Percentiles rank a stretch among this genome's conserved stretches.
phyloP scores from a whole-genome alignment of 345 rosid genomes.

The Dipteronia sinensis region DNA sequence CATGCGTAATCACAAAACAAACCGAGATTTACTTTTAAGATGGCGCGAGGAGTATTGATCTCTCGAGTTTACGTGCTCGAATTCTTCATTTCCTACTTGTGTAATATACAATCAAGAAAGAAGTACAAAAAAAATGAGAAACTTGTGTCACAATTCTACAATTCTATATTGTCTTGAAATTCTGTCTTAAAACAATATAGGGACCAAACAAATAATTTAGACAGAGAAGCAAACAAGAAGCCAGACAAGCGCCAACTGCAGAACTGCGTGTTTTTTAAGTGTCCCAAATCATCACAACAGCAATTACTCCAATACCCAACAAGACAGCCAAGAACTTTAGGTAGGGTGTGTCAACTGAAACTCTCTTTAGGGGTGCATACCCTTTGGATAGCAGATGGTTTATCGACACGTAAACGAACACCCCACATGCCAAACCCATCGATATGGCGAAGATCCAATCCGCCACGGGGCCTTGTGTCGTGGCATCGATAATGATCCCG shows the following conservation, averaged over 20 bases:
- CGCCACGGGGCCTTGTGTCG: conserved; percentile 67
- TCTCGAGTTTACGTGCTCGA: not conserved
- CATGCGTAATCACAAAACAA: no score
- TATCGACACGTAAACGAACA: conserved; percentile 72
- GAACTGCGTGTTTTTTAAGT: conserved; percentile 24
- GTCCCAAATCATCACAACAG: conserved; percentile 82
- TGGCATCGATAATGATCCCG: conserved; percentile 74
- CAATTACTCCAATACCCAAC: conserved; percentile 61
- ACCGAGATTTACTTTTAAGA: no score
- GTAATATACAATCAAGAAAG: not conserved
- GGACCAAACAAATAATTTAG: not conserved
- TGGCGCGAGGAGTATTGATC: not conserved
- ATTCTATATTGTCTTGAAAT: not conserved
- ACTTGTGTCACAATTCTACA: not conserved
- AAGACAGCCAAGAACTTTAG: conserved; percentile 58
- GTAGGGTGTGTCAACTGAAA: conserved; percentile 43
- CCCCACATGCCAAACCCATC: conserved; percentile 80
- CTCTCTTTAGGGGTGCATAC: conserved; percentile 36
- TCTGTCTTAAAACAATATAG: not conserved
- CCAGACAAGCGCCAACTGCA: not conserved
- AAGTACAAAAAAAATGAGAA: not conserved
- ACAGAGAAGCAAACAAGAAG: not conserved
- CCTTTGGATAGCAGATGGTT: conserved; percentile 73
- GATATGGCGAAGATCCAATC: conserved; percentile 80
- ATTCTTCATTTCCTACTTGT: not conserved